Conservation (phyloP, 192 early-diverging fungal species). For the Jimgerdemannia flammicorona region DNA sequence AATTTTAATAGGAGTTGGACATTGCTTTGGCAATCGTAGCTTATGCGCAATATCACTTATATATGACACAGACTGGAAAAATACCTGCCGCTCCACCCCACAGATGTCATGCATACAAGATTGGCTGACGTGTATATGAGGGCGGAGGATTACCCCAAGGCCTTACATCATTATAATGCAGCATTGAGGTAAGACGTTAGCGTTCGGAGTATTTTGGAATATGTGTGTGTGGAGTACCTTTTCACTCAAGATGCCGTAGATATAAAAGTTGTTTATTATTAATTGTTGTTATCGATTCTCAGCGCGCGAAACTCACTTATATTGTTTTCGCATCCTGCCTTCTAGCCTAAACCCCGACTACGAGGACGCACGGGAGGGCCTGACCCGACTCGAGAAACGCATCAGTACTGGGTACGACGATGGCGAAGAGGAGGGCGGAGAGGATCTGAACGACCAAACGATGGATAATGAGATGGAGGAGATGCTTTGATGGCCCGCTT, state of each 20-base stretch:
- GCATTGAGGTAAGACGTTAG: slow-evolving; percentile 2
- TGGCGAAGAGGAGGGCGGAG: background rate
- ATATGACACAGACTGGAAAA: background rate
- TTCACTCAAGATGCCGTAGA: background rate
- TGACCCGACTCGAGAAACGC: background rate
- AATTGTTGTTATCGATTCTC: background rate
- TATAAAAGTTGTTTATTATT: too few species aligned
- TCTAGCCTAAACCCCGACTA: background rate
- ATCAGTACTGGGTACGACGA: background rate
- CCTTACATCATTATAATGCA: background rate
- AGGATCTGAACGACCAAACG: background rate
- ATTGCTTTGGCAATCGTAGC: too few species aligned
- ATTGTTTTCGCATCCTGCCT: background rate
- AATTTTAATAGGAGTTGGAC: too few species aligned
- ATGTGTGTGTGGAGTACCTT: background rate
- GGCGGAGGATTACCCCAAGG: background rate
- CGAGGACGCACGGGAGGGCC: background rate
- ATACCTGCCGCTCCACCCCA: background rate
- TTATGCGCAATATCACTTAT: background rate
- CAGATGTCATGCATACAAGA: background rate
- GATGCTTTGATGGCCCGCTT: background rate
- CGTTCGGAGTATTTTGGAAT: background rate
- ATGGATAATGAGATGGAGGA: background rate
- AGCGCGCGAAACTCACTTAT: background rate
- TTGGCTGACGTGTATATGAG: background rate